These are phyloP conservation scores for Clonostachys chloroleuca DNA, from an alignment of 2,329 filamentous ascomycete species.

Conservation along the genomic window DNA sequence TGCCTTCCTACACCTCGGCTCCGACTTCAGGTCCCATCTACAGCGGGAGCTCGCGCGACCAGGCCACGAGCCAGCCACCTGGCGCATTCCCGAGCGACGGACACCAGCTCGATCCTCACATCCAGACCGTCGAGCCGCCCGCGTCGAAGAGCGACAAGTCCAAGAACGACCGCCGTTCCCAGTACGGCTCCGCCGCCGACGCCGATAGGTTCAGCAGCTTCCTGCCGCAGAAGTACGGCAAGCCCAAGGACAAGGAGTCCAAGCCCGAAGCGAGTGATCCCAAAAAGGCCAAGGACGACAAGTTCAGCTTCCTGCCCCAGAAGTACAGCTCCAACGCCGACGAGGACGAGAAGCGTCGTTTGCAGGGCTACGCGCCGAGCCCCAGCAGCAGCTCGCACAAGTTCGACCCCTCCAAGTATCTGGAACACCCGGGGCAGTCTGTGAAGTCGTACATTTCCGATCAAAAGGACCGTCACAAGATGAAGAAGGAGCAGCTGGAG, in stretches of 20 bases:
- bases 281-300: slow-evolving; percentile 13
- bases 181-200: neutral
- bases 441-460: neutral
- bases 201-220: neutral
- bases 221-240: neutral
- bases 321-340: slow-evolving; percentile 31
- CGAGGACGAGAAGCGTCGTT: slow-evolving; percentile 21
- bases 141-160: neutral
- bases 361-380: slow-evolving; percentile 33
- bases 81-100: slow-evolving; percentile 25
- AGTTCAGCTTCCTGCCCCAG: slow-evolving; percentile 28
- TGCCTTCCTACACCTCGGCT: neutral
- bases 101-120: slow-evolving; percentile 2
- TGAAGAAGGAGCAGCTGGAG: slow-evolving; percentile 21
- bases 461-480: slow-evolving; percentile 14
- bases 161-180: too few species aligned
- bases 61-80: slow-evolving; percentile 19
- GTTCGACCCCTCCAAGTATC: slow-evolving; percentile 5
- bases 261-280: too few species aligned
- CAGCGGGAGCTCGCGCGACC: slow-evolving; percentile 29
- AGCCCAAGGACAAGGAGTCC: too few species aligned
- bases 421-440: too few species aligned
- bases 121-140: neutral
- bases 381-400: slow-evolving; percentile 2
- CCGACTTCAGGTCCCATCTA: slow-evolving; percentile 16